Evolutionary conservation across 768 basidiomycete genomes (phyloP).

Genomic region (Dacryopinax spathularia): DNA sequence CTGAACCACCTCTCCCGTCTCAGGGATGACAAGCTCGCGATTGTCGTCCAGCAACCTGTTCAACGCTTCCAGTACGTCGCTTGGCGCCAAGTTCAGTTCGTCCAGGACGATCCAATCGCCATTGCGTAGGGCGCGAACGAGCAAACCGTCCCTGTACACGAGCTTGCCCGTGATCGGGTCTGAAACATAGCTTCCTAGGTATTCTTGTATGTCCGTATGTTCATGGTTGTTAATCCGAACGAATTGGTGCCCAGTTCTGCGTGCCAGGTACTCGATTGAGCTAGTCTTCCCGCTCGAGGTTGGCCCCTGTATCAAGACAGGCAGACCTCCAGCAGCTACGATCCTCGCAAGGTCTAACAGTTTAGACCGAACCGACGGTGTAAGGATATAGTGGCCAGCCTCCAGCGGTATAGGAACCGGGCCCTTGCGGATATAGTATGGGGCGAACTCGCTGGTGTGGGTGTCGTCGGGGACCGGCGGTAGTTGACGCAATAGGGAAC

Average conservation of each 20-base stretch:
- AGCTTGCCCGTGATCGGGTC: conserved; percentile 87
- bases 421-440: conserved; percentile 79
- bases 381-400: conserved; percentile 66
- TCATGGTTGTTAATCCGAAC: conserved; percentile 99
- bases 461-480: conserved; percentile 39
- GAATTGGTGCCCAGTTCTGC: conserved; percentile 83
- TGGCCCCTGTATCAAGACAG: conserved; percentile 92
- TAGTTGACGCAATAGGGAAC: conserved; percentile 57
- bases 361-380: conserved; percentile 87
- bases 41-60: conserved; percentile 96
- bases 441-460: conserved; percentile 46
- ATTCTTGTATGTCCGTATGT: conserved; percentile 98
- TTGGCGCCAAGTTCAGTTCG: conserved; percentile 93
- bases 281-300: conserved; percentile 97
- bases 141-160: conserved; percentile 83
- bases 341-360: conserved; percentile 90
- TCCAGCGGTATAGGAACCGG: conserved; percentile 38
- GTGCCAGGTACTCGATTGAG: conserved; percentile 88
- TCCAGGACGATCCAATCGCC: conserved; percentile 98
- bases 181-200: conserved; percentile 90
- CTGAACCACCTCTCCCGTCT: conserved; percentile 84
- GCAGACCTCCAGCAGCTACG: conserved; percentile 74
- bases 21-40: conserved; percentile 85
- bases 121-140: conserved; percentile 77
- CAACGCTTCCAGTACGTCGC: conserved; percentile 92